A percentile compares a stretch with the other conserved stretches of the same genome.
Evolutionary conservation across 2,329 filamentous ascomycete genomes (phyloP).

Genomic region (Bipolaris gigantea): DNA sequence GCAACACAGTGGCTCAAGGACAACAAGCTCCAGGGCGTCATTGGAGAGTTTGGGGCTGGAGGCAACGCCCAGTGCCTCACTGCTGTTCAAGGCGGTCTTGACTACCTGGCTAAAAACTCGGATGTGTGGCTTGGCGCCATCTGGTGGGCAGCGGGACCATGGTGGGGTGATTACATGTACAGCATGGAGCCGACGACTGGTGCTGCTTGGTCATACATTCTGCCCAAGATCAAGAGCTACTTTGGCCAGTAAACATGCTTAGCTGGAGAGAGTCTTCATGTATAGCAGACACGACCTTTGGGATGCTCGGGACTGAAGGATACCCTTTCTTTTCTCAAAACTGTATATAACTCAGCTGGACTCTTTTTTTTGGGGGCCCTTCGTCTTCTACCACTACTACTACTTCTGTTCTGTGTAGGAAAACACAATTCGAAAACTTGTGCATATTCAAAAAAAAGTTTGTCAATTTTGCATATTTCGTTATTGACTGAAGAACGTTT

Average conservation of each 20-base stretch:
- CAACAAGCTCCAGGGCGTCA: constrained; percentile 56
- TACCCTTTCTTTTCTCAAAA: neutral
- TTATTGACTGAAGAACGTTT: neutral
- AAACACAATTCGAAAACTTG: neutral
- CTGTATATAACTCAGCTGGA: neutral
- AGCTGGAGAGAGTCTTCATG: neutral
- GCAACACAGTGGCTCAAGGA: constrained; percentile 59
- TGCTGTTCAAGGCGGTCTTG: constrained; percentile 55
- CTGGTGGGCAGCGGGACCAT: constrained; percentile 61
- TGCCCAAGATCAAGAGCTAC: constrained; percentile 44
- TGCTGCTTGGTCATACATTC: constrained; percentile 43
- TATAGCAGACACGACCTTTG: neutral
- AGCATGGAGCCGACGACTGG: constrained; percentile 55
- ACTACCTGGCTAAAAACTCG: constrained; percentile 51
- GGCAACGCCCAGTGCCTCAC: constrained; percentile 54
- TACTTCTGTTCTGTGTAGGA: no score
- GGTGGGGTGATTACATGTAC: constrained; percentile 54
- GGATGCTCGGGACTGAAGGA: no score
- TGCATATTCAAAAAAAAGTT: no score
- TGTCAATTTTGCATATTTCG: no score
- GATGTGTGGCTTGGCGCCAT: constrained; percentile 58
- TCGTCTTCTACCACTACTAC: neutral
- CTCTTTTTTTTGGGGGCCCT: neutral
- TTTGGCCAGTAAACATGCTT: constrained; percentile 20
- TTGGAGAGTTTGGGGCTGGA: constrained; percentile 60